Percentiles rank a stretch among this genome's conserved stretches.
These are phyloP conservation scores for Tetradesmus lagerheimii DNA, from an alignment of 139 green algal genomes.

Conservation along the genomic window DNA sequence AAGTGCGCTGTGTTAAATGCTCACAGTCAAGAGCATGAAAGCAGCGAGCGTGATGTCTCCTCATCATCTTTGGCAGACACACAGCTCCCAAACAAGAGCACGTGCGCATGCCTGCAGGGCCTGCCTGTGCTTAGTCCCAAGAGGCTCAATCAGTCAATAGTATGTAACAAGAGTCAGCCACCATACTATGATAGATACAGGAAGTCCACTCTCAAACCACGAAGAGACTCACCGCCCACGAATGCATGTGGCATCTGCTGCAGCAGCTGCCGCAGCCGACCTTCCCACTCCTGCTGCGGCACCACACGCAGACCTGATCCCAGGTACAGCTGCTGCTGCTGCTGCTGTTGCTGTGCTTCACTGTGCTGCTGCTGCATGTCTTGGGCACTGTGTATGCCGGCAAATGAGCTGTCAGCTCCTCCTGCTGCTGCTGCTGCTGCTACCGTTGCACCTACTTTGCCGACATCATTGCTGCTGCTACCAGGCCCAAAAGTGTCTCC, in stretches of 20 bases:
- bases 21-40: background rate
- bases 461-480: background rate
- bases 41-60: background rate
- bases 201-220: no score
- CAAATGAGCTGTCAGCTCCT: background rate
- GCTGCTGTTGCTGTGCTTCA: background rate
- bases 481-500: background rate
- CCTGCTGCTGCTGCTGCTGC: slow-evolving; percentile 8
- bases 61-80: no score
- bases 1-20: background rate
- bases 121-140: no score
- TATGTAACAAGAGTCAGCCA: no score
- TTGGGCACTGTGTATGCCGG: background rate
- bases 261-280: slow-evolving; percentile 28
- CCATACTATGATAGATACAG: no score
- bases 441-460: background rate
- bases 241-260: slow-evolving; percentile 16
- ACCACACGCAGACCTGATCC: slow-evolving; percentile 20
- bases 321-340: slow-evolving; percentile 12
- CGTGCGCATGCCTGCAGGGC: no score
- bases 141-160: no score
- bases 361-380: background rate
- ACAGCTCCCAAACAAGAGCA: no score
- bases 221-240: slow-evolving; percentile 24
- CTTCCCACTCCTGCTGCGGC: slow-evolving; percentile 16